Conservation (phyloP, 768 basidiomycete species). For the Suillus cothurnatus region DNA sequence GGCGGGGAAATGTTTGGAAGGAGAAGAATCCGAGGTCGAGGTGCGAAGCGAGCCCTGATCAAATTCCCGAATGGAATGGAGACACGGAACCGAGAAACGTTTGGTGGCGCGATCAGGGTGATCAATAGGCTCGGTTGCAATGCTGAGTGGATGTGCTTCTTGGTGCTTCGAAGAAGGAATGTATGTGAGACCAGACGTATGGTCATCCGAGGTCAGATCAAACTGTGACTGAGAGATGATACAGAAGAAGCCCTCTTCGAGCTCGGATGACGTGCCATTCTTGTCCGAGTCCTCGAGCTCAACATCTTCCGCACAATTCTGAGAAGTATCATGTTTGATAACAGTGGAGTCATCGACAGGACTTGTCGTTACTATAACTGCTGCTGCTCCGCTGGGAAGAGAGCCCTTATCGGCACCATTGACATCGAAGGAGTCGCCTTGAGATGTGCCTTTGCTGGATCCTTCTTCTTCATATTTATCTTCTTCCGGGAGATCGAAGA, state of each 20-base stretch:
- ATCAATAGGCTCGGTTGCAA: background rate
- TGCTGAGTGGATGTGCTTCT: background rate
- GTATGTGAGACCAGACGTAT: background rate
- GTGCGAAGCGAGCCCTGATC: slow-evolving; percentile 17
- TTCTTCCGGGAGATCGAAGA: slow-evolving; percentile 4
- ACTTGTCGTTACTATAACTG: background rate
- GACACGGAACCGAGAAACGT: background rate
- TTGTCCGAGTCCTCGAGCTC: no score
- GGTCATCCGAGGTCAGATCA: background rate
- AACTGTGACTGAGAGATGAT: background rate
- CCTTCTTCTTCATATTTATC: background rate
- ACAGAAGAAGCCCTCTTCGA: background rate
- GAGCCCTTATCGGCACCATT: background rate
- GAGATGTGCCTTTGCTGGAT: background rate
- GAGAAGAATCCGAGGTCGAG: slow-evolving; percentile 27
- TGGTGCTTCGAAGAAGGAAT: slow-evolving; percentile 1
- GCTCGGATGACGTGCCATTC: background rate
- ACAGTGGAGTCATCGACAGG: background rate
- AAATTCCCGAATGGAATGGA: background rate
- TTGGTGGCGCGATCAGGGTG: background rate
- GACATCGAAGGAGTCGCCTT: background rate
- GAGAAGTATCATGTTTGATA: background rate
- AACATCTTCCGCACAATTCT: background rate
- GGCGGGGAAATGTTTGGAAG: slow-evolving; percentile 26
- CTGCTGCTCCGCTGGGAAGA: background rate